Conservation (phyloP, 2,329 filamentous ascomycete species). For the Pseudogymnoascus sp. region DNA sequence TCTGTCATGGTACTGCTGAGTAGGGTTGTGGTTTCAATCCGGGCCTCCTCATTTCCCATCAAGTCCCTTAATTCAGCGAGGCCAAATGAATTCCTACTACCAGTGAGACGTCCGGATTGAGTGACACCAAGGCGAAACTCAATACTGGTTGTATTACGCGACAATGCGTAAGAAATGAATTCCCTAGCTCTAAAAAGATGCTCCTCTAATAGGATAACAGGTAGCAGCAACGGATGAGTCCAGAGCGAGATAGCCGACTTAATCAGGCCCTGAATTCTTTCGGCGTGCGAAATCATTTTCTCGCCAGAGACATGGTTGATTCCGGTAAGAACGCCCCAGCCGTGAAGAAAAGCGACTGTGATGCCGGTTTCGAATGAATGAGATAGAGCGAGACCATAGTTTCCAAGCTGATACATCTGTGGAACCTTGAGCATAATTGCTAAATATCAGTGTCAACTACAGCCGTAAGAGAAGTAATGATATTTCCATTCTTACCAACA, state of each 20-base stretch:
- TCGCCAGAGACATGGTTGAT: background rate
- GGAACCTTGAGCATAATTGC: background rate
- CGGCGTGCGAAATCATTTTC: background rate
- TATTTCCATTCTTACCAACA: background rate
- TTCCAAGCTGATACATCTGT: background rate
- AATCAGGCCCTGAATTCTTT: background rate
- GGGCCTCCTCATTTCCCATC: background rate
- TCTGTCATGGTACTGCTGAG: background rate
- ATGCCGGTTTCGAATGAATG: background rate
- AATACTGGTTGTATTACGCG: background rate
- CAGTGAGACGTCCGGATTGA: background rate
- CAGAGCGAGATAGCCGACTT: background rate
- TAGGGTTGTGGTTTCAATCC: background rate
- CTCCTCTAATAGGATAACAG: background rate
- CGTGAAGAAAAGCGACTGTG: background rate
- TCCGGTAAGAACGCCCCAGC: background rate
- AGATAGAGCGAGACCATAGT: background rate
- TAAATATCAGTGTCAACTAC: background rate
- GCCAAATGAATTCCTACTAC: background rate
- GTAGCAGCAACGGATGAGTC: background rate
- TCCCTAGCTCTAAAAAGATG: background rate
- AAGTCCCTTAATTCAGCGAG: background rate
- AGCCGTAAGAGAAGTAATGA: background rate
- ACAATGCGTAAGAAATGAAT: background rate
- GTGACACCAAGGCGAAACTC: background rate